Evolutionary conservation across 163 green algal genomes (phyloP), one percentile per base, ranked within the genome.

Genomic region (Prototheca wickerhamii): DNA sequence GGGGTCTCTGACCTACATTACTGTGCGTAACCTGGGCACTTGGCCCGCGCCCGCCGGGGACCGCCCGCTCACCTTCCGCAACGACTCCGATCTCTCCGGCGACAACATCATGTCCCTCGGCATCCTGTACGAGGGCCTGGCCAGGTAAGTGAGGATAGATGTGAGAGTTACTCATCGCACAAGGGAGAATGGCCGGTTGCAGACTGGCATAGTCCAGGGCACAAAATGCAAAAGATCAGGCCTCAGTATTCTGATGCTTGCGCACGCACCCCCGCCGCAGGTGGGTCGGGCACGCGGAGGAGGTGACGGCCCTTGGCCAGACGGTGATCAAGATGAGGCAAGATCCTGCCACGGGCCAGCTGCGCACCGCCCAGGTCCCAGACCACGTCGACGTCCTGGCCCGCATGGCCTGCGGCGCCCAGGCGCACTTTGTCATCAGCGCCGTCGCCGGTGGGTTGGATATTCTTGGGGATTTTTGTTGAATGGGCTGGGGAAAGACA

Each of bases 361-460:
- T 50, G 20, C 46, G 31, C 29, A 2, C 21, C 21, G 54, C 64
- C 6, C 29, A 54, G 5, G 60, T 77, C 17, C 73, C 73, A 3
- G 73, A 80, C 65, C 69, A 77, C 54, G 30, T 80, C 10, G 62
- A 80, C 46, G 37, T 80, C 12, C 62, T 80, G 50, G 69, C 64
- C n/a, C 30, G 66, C 15, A 62, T 79, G 53, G 64, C 59, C 0
- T 71, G 55, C 55, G 73, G 73, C 5, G 73, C 69, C 10, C 67
- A 77, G 53, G 69, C 64, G 1, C 73, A 77, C 58, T 35, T 80
- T 31, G 57, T 75, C 23, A 59, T 77, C 58, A 69, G 50, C 25
- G 51, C 59, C 2, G 64, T 76, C 23, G 59, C 37, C 54, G 73
- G 72, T 69, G 42, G 21, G 63, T 29, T n/a, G n/a, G n/a, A n/a